Base-by-base conservation (phyloP, 345 rosid genomes). In the Limnanthes douglasii region DNA sequence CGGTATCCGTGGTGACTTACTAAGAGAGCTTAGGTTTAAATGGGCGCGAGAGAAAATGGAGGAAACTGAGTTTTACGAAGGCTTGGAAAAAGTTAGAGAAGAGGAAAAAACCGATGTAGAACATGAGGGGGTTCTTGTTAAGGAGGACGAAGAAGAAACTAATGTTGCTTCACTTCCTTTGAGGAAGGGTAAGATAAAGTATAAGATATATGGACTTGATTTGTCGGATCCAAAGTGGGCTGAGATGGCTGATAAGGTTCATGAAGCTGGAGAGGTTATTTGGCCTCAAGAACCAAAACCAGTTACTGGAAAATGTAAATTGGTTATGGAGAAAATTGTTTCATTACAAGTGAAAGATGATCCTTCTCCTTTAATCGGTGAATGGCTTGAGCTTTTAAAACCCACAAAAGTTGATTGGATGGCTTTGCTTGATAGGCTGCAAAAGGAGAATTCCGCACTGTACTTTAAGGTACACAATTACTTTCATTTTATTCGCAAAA, bases 1-100 rank as follows among this genome's bases (percentile, higher is more conserved):
- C 23, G 99, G 96, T 21, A 73, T 85, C 54, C 67, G 85, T 18
- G 99, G 94, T 37, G 88, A 80, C 39, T 25, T 90, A 68, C 62
- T 78, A 62, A 78, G 96, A 56, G 94, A 90, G 59, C 65, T 90
- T 15, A 71, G 93, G 48, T 80, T 77, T 43, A 78, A 85, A 57
- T 81, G 96, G 92, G 93, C 94, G 1, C 48, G 62, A 11, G 96
- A 92, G 51, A 66, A 75, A 41, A 75, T 85, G 93, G 99, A 85
- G 40, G 88, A 90, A 50, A 53, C 56, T 10, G 96, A 80, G 15
- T 90, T 80, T 53, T 69, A 73, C 21, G 65, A 53, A 60, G 38
- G 56, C 37, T 65, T 81, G 43, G 72, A 69, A 29, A 53, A 28
- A 21, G 45, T 57, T 22, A 69, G 68, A 29, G 63, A 66, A 46